Percentiles rank a stretch among this genome's conserved stretches.
phyloP scores from a whole-genome alignment of 2,329 filamentous ascomycete species.

The Colletotrichum echinochloae region DNA sequence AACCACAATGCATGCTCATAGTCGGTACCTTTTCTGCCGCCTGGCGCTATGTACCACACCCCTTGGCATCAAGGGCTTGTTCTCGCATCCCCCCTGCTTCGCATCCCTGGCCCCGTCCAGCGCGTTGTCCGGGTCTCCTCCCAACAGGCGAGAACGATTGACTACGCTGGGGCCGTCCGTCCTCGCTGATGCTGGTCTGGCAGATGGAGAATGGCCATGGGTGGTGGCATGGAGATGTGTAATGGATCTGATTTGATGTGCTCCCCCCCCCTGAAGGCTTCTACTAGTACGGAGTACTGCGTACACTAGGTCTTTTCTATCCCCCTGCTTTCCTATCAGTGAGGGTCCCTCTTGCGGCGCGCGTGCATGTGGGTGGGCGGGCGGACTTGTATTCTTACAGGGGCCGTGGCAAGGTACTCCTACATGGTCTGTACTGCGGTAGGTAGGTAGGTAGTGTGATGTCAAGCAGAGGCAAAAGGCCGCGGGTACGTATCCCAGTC shows the following conservation, averaged over 20 bases:
- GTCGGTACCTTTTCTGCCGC: neutral
- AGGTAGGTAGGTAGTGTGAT: no score
- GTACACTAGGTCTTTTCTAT: neutral
- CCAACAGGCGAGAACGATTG: constrained; percentile 18
- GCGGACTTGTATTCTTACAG: neutral
- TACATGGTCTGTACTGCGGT: constrained; percentile 3
- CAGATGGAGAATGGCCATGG: constrained; percentile 19
- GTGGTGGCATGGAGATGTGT: constrained; percentile 20
- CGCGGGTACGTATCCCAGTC: neutral
- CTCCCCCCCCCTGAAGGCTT: constrained; percentile 10
- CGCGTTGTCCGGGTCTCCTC: constrained; percentile 15
- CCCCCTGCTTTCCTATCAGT: neutral
- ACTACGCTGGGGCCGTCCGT: neutral
- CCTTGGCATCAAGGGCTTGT: constrained; percentile 3
- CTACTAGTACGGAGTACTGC: neutral
- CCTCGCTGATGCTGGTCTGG: constrained; percentile 50
- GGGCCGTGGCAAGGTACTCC: constrained; percentile 4
- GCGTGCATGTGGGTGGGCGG: neutral
- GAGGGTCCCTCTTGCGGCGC: constrained; percentile 8
- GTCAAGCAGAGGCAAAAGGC: neutral
- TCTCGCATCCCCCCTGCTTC: constrained; percentile 10
- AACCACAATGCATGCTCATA: neutral
- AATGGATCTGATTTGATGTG: constrained; percentile 32
- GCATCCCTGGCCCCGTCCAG: constrained; percentile 10
- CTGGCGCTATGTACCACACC: neutral